Base-by-base conservation (phyloP, 169 alveolate genomes). In the Plasmodium vivax region DNA sequence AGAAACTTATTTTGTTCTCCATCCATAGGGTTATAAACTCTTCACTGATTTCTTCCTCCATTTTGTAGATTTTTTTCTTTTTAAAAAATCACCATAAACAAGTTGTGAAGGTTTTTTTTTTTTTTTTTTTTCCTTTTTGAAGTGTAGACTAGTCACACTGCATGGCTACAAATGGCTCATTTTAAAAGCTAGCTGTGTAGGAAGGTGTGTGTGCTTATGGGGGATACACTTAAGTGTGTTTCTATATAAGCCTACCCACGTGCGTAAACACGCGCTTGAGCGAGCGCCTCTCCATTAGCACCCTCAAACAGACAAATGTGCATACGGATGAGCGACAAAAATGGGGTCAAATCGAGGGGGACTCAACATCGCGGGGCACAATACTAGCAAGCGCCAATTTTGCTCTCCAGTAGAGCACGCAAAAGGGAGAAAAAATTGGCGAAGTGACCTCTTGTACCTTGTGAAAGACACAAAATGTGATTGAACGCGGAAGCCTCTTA, bases 1-100 rank as follows among this genome's bases (percentile, higher is more conserved):
- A 90, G 27, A 90, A 90, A 80, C 90, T 80, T 80, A 90, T 90
- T 80, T 79, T 90, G 68, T 41, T 58, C 83, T 62, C 79, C 51
- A 90, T 45, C 94, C 94, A 90, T 56, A 27, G 43, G 43, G 84
- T 19, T 90, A 90, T 27, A 90, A 90, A 90, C 14, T 47, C 83
- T 80, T 90, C 91, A 38, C 90, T 81, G 10, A 90, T 80, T 79
- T 90, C 94, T 38, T 30, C 74, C 81, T 38, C 83, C 56, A 41
- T 75, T 75, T 41, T 75, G 38, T 19, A 14, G 16, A 8, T 34
- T 75, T 75, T 34, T 75, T 75, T 75, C 36, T 83, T 83, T 83
- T 83, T 56, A 12, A 79, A 75, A n/a, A 75, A 79, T 19, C 56
- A 79, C 1, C 56, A 79, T 41, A n/a, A 41, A 79, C 30, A 79